These are phyloP conservation scores for Hyaloscypha finlandica DNA, from an alignment of 495 filamentous ascomycete species.

Conservation along the genomic window DNA sequence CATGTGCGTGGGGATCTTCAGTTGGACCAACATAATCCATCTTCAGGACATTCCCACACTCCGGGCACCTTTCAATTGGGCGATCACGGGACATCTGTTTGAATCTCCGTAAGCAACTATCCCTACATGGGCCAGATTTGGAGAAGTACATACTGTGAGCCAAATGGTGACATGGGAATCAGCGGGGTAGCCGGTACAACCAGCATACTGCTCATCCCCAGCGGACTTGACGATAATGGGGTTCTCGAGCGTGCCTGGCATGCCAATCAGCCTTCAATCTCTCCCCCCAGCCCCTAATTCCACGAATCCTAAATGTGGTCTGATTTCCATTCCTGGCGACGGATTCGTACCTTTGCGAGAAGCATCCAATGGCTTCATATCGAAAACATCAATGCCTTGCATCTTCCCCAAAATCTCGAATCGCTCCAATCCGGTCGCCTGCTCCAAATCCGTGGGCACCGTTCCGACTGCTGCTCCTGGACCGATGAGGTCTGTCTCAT, in stretches of 20 bases:
- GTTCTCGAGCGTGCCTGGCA: slow-evolving; percentile 79
- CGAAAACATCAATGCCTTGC: slow-evolving; percentile 97
- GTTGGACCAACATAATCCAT: slow-evolving; percentile 91
- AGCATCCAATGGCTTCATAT: slow-evolving; percentile 94
- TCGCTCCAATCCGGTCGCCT: slow-evolving; percentile 95
- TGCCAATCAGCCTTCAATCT: neutral
- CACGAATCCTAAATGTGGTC: slow-evolving; percentile 12
- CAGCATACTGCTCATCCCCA: slow-evolving; percentile 94
- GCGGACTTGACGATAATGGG: slow-evolving; percentile 86
- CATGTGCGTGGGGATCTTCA: slow-evolving; percentile 64
- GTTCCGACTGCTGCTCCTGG: slow-evolving; percentile 81
- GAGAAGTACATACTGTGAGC: slow-evolving; percentile 68
- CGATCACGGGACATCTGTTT: slow-evolving; percentile 80
- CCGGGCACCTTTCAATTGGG: slow-evolving; percentile 88
- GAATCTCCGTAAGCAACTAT: slow-evolving; percentile 3
- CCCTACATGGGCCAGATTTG: neutral
- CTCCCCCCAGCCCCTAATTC: neutral
- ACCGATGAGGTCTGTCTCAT: slow-evolving; percentile 74
- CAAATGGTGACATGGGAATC: slow-evolving; percentile 90
- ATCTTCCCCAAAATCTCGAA: slow-evolving; percentile 99
- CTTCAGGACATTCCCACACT: slow-evolving; percentile 95
- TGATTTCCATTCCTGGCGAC: slow-evolving; percentile 15
- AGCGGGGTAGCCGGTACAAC: slow-evolving; percentile 91
- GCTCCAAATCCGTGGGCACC: slow-evolving; percentile 89
- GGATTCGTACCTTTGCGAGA: slow-evolving; percentile 70